These are phyloP conservation scores for Pythium dissotocum DNA, from an alignment of 352 stramenopile species.

Conservation along the genomic window DNA sequence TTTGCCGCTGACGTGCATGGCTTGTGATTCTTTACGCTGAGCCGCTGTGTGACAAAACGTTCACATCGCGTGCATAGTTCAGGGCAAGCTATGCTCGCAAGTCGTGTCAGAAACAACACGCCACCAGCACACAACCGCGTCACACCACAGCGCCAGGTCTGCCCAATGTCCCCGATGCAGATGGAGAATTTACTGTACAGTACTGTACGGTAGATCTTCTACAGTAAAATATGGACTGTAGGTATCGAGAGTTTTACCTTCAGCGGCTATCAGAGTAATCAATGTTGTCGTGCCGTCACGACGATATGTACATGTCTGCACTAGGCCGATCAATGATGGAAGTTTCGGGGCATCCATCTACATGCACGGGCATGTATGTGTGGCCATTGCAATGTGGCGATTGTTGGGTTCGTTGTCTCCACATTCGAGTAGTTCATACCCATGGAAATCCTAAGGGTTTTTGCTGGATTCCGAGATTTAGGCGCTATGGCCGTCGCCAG, in stretches of 20 bases:
- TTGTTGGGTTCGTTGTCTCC: not conserved
- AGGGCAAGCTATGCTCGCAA: not conserved
- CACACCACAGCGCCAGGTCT: not conserved
- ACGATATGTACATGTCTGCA: not conserved
- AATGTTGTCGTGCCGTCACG: not conserved
- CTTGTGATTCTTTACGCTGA: not conserved
- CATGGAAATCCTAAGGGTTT: not conserved
- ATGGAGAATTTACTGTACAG: not conserved
- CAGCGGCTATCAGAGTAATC: not conserved
- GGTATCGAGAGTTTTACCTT: too few species aligned
- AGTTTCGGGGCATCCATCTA: too few species aligned
- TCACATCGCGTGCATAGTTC: not conserved
- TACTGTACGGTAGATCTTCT: not conserved
- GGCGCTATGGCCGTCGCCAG: not conserved
- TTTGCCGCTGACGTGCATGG: conserved; percentile 2
- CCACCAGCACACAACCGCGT: not conserved
- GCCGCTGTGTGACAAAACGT: not conserved
- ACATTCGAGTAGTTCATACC: too few species aligned
- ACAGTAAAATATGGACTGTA: too few species aligned
- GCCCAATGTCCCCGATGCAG: not conserved
- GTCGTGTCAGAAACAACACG: not conserved
- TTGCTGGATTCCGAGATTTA: not conserved
- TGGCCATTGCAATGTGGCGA: not conserved
- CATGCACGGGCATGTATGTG: too few species aligned
- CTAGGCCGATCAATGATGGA: too few species aligned